Evolutionary conservation across 805 yeast genomes (phyloP).

Genomic region (Metschnikowia lachancei): DNA sequence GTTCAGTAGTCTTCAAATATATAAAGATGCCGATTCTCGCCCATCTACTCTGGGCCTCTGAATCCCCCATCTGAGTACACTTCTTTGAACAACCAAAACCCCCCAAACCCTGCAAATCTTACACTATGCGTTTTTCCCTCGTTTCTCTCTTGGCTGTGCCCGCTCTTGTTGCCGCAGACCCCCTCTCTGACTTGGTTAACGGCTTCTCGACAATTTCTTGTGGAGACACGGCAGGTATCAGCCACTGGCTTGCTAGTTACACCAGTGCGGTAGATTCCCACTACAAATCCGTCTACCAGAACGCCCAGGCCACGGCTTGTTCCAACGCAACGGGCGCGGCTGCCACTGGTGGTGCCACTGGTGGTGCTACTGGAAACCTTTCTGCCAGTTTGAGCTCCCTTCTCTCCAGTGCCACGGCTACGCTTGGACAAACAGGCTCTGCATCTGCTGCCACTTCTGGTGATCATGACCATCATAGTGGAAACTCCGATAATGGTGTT

Average conservation of each 20-base stretch:
- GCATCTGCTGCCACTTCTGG: too few species aligned
- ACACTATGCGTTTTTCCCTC: not conserved
- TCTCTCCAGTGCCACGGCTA: not conserved
- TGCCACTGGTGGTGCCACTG: not conserved
- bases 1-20: not conserved
- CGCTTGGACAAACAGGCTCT: too few species aligned
- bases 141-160: not conserved
- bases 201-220: not conserved
- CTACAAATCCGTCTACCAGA: not conserved
- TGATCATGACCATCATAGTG: not conserved
- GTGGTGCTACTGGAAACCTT: not conserved
- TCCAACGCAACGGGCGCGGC: not conserved
- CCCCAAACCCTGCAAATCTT: too few species aligned
- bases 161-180: slow-evolving; percentile 10
- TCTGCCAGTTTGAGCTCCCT: not conserved
- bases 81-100: too few species aligned
- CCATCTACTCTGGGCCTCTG: not conserved
- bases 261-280: not conserved
- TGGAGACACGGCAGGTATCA: slow-evolving; percentile 1
- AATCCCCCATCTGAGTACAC: too few species aligned
- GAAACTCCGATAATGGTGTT: not conserved
- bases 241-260: slow-evolving; percentile 2
- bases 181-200: slow-evolving; percentile 1
- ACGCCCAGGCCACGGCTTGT: not conserved
- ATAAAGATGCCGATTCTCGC: not conserved